Conservation (phyloP, 1,139 yeast genomes). For the Komagataea norvegica region DNA sequence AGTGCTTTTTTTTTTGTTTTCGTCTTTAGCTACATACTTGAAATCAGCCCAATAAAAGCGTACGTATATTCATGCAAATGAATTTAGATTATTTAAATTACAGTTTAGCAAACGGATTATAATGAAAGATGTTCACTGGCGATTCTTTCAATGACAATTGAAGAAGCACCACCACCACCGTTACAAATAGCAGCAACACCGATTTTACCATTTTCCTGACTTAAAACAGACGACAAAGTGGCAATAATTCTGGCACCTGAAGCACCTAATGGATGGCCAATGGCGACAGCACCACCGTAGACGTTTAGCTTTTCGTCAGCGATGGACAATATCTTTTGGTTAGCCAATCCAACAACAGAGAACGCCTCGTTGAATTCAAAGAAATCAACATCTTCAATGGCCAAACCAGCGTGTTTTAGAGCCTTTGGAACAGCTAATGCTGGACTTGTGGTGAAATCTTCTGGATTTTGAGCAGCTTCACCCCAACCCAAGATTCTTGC, state of each 20-base stretch:
- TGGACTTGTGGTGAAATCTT: constrained; percentile 94
- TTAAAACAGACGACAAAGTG: constrained; percentile 70
- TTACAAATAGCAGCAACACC: constrained; percentile 97
- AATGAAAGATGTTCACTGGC: constrained; percentile 25
- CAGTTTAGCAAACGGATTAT: too few species aligned
- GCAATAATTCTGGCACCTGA: constrained; percentile 94
- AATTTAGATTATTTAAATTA: too few species aligned
- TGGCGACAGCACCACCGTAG: constrained; percentile 97
- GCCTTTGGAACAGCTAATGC: constrained; percentile 94
- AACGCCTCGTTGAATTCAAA: constrained; percentile 97
- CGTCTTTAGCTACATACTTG: too few species aligned
- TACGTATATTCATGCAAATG: too few species aligned
- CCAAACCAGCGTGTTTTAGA: constrained; percentile 73
- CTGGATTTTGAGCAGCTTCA: constrained; percentile 94
- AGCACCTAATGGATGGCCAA: constrained; percentile 97
- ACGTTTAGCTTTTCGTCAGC: constrained; percentile 73
- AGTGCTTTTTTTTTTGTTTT: not conserved
- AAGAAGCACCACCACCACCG: constrained; percentile 99
- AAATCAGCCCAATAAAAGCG: too few species aligned
- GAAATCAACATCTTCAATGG: constrained; percentile 45
- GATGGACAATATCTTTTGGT: constrained; percentile 66
- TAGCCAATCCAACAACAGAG: constrained; percentile 92
- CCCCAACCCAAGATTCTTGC: constrained; percentile 94
- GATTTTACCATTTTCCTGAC: constrained; percentile 79
- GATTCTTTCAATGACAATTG: constrained; percentile 64